Evolutionary conservation across 2,329 filamentous ascomycete species (phyloP).

Genomic region (Helotiales sp.): DNA sequence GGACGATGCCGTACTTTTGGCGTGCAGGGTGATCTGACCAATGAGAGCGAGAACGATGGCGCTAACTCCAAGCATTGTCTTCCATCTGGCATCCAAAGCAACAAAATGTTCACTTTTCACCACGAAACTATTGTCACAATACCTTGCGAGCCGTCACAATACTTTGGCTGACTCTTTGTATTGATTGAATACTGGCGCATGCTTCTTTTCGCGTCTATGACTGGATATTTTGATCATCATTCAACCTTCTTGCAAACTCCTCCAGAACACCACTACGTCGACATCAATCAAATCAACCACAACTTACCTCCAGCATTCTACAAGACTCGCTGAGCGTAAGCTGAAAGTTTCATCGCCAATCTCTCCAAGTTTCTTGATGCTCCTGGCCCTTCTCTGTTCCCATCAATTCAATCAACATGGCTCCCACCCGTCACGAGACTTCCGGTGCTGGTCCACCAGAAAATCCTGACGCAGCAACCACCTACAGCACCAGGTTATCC

Average conservation of each 20-base stretch:
- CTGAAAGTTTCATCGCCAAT: background rate
- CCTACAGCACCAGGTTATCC: slow-evolving; percentile 23
- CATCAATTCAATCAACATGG: slow-evolving; percentile 15
- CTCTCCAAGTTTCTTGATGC: background rate
- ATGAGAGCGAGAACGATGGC: background rate
- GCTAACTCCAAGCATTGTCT: background rate
- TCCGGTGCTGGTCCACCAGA: slow-evolving; percentile 13
- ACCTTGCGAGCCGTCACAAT: background rate
- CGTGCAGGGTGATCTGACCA: background rate
- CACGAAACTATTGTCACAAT: slow-evolving; percentile 1
- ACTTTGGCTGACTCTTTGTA: background rate
- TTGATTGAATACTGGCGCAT: background rate
- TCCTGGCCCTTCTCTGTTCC: background rate
- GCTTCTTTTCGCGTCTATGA: background rate
- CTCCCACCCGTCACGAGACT: slow-evolving; percentile 27
- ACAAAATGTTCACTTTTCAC: background rate
- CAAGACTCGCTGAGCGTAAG: background rate
- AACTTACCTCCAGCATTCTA: background rate
- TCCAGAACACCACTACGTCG: background rate
- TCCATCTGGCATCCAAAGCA: background rate
- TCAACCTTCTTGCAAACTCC: background rate
- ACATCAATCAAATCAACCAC: background rate
- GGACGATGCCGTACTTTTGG: background rate
- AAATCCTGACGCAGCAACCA: slow-evolving; percentile 10
- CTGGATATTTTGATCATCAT: background rate